Percentiles rank a stretch among this genome's conserved stretches.
Evolutionary conservation across 208 protist species (phyloP).

Genomic region (Trypanosoma rangeli): DNA sequence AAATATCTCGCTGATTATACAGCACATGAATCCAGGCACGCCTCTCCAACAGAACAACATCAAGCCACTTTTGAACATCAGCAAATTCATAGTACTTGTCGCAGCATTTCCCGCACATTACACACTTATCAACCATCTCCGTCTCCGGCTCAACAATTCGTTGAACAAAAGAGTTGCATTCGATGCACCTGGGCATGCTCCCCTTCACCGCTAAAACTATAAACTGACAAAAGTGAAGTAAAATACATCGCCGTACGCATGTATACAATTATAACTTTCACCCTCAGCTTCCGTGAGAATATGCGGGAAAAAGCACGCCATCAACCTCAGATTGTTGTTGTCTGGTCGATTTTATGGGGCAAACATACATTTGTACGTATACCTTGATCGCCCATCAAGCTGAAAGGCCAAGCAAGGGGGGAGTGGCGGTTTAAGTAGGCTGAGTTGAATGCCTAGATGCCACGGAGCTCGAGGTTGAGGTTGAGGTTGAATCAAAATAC

Average conservation of each 20-base stretch:
- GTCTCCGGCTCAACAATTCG: slow-evolving; percentile 73
- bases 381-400: no score
- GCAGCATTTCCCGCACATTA: slow-evolving; percentile 46
- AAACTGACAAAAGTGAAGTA: background rate
- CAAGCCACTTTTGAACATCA: slow-evolving; percentile 71
- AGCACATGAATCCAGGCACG: slow-evolving; percentile 78
- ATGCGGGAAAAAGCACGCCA: background rate
- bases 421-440: background rate
- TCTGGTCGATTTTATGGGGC: background rate
- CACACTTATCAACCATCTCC: slow-evolving; percentile 72
- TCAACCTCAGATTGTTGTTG: no score
- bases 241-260: background rate
- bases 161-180: slow-evolving; percentile 51
- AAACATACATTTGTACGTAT: background rate
- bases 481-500: no score
- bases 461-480: no score
- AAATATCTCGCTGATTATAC: slow-evolving; percentile 47
- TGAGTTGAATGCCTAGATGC: no score
- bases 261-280: background rate
- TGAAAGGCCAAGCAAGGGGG: background rate
- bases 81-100: slow-evolving; percentile 83
- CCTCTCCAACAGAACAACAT: slow-evolving; percentile 64
- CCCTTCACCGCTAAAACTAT: background rate
- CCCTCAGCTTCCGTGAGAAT: background rate
- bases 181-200: slow-evolving; percentile 76